Evolutionary conservation across 345 rosid species (phyloP).

Genomic region (Heritiera fomes): DNA sequence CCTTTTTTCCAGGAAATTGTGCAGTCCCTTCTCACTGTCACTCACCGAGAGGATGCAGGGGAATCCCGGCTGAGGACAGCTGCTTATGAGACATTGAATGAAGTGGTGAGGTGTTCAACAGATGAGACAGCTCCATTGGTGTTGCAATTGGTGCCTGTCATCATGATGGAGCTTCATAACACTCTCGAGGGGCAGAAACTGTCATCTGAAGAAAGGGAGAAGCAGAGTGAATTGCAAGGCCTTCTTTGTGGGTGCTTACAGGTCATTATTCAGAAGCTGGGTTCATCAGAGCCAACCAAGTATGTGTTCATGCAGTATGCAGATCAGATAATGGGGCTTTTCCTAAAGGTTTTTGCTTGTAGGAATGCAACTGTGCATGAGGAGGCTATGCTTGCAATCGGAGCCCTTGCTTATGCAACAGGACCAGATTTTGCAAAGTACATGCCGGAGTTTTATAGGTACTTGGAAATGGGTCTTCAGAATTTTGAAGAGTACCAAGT

Average conservation of each 20-base stretch:
- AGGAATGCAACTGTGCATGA: conserved; percentile 79
- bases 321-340: conserved; percentile 73
- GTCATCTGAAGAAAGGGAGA: conserved; percentile 62
- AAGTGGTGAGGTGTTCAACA: conserved; percentile 71
- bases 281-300: conserved; percentile 63
- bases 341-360: conserved; percentile 71
- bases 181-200: conserved; percentile 69
- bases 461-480: conserved; percentile 78
- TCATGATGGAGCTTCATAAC: conserved; percentile 68
- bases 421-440: conserved; percentile 69
- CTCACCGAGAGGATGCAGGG: conserved; percentile 74
- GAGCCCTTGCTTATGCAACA: conserved; percentile 73
- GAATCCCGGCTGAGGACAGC: conserved; percentile 72
- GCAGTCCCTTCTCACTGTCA: conserved; percentile 65
- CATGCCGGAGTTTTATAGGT: conserved; percentile 74
- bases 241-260: conserved; percentile 79
- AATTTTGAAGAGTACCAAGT: conserved; percentile 41
- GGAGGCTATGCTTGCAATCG: conserved; percentile 83
- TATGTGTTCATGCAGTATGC: conserved; percentile 65
- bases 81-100: conserved; percentile 71
- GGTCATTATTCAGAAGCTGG: conserved; percentile 71
- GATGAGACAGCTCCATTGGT: conserved; percentile 70
- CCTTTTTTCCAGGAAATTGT: conserved; percentile 75
- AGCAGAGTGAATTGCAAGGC: conserved; percentile 68
- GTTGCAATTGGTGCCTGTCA: conserved; percentile 56